These are phyloP conservation scores for Erythrobasidium yunnanense DNA, from an alignment of 768 basidiomycete species.

Conservation along the genomic window DNA sequence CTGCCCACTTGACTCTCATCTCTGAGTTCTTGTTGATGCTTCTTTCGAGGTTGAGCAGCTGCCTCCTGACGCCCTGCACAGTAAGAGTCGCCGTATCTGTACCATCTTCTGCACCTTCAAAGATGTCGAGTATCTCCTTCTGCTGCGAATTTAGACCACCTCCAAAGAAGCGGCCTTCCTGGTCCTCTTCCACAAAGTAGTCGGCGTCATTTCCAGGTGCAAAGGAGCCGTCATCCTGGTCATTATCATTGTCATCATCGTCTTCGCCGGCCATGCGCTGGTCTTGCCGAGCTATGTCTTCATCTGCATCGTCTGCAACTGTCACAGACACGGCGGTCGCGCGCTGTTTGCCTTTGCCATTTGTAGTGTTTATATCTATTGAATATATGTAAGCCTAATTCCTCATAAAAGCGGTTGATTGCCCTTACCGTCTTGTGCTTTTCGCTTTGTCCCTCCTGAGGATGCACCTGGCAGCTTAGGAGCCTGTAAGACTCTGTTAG, in stretches of 20 bases:
- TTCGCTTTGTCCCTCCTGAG: neutral
- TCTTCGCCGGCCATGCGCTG: neutral
- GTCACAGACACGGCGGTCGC: conserved; percentile 17
- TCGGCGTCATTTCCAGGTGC: conserved; percentile 80
- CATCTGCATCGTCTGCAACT: conserved; percentile 16
- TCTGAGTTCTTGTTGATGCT: conserved; percentile 90
- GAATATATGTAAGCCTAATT: neutral
- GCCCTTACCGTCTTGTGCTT: conserved; percentile 16
- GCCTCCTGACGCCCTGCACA: conserved; percentile 58
- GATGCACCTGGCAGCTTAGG: conserved; percentile 17
- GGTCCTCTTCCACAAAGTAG: conserved; percentile 64
- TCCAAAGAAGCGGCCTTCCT: conserved; percentile 65
- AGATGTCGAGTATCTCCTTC: conserved; percentile 89
- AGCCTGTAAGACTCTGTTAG: neutral
- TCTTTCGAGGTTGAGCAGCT: conserved; percentile 71
- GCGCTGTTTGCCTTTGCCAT: conserved; percentile 22
- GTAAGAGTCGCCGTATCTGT: conserved; percentile 41
- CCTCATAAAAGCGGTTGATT: neutral
- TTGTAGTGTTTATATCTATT: neutral
- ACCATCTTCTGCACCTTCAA: conserved; percentile 67
- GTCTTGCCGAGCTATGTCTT: neutral
- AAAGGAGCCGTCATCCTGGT: conserved; percentile 46
- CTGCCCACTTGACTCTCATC: conserved; percentile 82
- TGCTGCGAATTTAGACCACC: conserved; percentile 85
- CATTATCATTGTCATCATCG: conserved; percentile 51